Conservation (phyloP, 495 filamentous ascomycete genomes). For the Hypoxylon trugodes region DNA sequence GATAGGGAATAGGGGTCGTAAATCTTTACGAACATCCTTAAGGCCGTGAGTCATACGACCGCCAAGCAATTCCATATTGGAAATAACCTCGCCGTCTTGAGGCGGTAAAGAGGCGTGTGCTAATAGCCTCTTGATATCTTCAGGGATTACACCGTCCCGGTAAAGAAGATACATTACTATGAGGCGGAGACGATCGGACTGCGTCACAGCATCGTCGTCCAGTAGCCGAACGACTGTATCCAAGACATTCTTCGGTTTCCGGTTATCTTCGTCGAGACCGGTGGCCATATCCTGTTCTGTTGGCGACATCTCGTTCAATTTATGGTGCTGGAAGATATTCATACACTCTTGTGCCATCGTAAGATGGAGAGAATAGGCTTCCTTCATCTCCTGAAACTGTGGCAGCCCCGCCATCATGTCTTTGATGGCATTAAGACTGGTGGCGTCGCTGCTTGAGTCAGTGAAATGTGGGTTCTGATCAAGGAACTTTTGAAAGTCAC, state of each 20-base stretch:
- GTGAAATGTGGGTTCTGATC: slow-evolving; percentile 94
- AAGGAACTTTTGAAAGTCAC: slow-evolving; percentile 91
- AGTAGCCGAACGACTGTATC: slow-evolving; percentile 86
- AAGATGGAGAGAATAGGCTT: slow-evolving; percentile 92
- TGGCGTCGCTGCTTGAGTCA: slow-evolving; percentile 69
- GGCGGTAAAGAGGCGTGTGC: slow-evolving; percentile 81
- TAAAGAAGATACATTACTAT: slow-evolving; percentile 87
- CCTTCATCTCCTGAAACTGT: slow-evolving; percentile 93
- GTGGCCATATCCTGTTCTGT: slow-evolving; percentile 88
- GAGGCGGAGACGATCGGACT: slow-evolving; percentile 80
- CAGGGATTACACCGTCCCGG: slow-evolving; percentile 84
- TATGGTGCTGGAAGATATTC: slow-evolving; percentile 84
- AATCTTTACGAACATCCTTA: slow-evolving; percentile 74
- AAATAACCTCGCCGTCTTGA: slow-evolving; percentile 73
- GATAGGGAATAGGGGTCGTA: slow-evolving; percentile 71
- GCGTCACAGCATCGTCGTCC: slow-evolving; percentile 76
- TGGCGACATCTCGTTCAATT: slow-evolving; percentile 85
- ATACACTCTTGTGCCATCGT: slow-evolving; percentile 99
- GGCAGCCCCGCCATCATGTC: slow-evolving; percentile 96
- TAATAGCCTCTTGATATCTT: slow-evolving; percentile 84
- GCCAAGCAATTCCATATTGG: slow-evolving; percentile 84
- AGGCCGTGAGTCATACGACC: slow-evolving; percentile 75
- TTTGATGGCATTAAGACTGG: slow-evolving; percentile 88
- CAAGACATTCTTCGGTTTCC: slow-evolving; percentile 86
- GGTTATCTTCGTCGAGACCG: slow-evolving; percentile 90